These are phyloP conservation scores for Rugonectria rugulosa DNA, from an alignment of 2,329 filamentous ascomycete species.

Conservation along the genomic window DNA sequence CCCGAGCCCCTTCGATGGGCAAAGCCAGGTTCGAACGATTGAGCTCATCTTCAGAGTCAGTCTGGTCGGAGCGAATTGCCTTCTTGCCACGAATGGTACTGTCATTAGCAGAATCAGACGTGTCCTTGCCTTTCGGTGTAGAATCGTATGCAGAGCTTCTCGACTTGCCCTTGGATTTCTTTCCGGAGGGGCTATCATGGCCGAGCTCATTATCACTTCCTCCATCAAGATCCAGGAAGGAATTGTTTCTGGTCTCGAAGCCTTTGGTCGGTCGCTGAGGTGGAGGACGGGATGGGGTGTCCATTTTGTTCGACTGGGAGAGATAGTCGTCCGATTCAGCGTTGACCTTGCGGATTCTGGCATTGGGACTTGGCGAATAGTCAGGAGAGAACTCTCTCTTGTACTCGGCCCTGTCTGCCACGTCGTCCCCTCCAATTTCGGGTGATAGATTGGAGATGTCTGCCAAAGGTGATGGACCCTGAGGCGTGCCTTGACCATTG, in stretches of 20 bases:
- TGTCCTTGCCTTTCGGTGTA: constrained; percentile 11
- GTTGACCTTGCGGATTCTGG: constrained; percentile 72
- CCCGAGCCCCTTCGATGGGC: constrained; percentile 51
- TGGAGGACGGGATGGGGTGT: constrained; percentile 47
- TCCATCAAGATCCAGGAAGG: constrained; percentile 59
- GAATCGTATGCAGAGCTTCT: constrained; percentile 12
- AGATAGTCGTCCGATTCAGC: constrained; percentile 49
- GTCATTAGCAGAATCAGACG: constrained; percentile 30
- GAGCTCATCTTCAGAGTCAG: constrained; percentile 45
- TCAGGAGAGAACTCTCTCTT: constrained; percentile 75
- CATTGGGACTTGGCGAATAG: constrained; percentile 75
- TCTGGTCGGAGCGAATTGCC: constrained; percentile 35
- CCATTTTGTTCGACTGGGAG: constrained; percentile 27
- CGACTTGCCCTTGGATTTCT: constrained; percentile 23
- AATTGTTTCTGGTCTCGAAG: constrained; percentile 50
- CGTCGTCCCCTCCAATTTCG: constrained; percentile 17
- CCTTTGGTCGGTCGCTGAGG: constrained; percentile 41
- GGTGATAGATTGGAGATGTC: constrained; percentile 38
- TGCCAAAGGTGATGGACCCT: constrained; percentile 36
- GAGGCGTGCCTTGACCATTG: constrained; percentile 34
- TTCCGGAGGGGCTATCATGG: constrained; percentile 23
- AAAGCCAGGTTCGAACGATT: constrained; percentile 48
- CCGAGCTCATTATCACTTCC: constrained; percentile 57
- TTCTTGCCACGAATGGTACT: constrained; percentile 41
- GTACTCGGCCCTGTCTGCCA: constrained; percentile 42